Conservation (phyloP, 768 basidiomycete species). For the Rhodotorula graminis region DNA sequence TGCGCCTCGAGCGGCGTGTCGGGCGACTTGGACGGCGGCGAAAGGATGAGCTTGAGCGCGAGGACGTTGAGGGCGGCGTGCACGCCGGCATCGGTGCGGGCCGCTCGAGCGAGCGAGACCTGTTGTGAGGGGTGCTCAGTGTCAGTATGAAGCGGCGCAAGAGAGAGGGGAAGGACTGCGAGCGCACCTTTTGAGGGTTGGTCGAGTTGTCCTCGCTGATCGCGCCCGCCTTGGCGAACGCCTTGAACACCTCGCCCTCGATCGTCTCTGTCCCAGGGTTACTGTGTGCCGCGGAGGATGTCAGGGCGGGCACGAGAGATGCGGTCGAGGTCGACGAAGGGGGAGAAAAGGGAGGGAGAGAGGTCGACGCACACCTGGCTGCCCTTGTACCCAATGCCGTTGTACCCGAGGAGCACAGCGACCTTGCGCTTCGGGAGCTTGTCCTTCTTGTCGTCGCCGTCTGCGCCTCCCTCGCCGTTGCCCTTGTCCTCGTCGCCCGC, state of each 20-base stretch:
- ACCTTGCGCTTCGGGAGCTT: slow-evolving; percentile 70
- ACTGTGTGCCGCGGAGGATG: slow-evolving; percentile 47
- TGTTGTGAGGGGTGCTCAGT: slow-evolving; percentile 41
- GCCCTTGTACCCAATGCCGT: slow-evolving; percentile 83
- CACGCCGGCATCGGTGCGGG: slow-evolving; percentile 93
- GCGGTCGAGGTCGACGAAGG: too few relatives aligned
- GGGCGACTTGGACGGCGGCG: slow-evolving; percentile 58
- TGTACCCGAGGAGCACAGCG: slow-evolving; percentile 81
- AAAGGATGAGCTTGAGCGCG: slow-evolving; percentile 50
- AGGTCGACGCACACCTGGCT: slow-evolving; percentile 81
- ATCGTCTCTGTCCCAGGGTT: slow-evolving; percentile 75
- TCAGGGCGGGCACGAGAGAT: neutral
- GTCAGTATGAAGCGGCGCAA: neutral
- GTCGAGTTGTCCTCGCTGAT: slow-evolving; percentile 92
- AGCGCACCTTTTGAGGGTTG: slow-evolving; percentile 72
- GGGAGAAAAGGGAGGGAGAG: neutral
- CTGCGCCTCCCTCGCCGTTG: neutral
- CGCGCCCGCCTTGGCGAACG: slow-evolving; percentile 80
- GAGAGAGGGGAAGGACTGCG: neutral
- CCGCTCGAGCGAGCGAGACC: slow-evolving; percentile 81
- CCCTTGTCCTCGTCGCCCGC: slow-evolving; percentile 19
- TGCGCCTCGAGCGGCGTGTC: slow-evolving; percentile 64
- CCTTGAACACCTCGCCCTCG: slow-evolving; percentile 81
- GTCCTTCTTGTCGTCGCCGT: slow-evolving; percentile 35
- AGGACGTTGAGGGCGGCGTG: slow-evolving; percentile 94